Evolutionary conservation across 192 early-diverging fungal species (phyloP).

Genomic region (Backusella psychrophila): DNA sequence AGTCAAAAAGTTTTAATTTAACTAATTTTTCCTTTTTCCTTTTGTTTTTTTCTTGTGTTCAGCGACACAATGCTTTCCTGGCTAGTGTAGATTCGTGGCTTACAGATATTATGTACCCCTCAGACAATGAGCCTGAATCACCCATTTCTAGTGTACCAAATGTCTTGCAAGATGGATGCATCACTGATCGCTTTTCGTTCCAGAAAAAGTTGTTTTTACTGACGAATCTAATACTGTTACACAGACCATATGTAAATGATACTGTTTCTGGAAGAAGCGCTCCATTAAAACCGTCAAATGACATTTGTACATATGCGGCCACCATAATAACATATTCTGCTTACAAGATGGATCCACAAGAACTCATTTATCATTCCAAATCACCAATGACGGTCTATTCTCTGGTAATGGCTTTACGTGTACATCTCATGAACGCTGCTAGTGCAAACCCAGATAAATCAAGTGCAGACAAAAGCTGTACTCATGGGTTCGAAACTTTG

Average conservation of each 20-base stretch:
- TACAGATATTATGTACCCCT: slow-evolving; percentile 3
- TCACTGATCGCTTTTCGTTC: slow-evolving; percentile 27
- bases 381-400: slow-evolving; percentile 47
- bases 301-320: slow-evolving; percentile 47
- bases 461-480: background rate
- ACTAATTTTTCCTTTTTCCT: background rate
- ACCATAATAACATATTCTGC: slow-evolving; percentile 42
- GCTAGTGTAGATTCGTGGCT: slow-evolving; percentile 28
- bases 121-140: slow-evolving; percentile 4
- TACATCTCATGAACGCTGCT: slow-evolving; percentile 31
- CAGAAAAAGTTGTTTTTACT: slow-evolving; percentile 31
- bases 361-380: slow-evolving; percentile 40
- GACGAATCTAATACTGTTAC: slow-evolving; percentile 43
- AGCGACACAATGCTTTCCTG: slow-evolving; percentile 20
- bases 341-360: slow-evolving; percentile 24
- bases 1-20: background rate
- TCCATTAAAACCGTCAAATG: slow-evolving; percentile 23
- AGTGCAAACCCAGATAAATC: background rate
- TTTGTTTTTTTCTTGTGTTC: background rate
- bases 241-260: slow-evolving; percentile 50
- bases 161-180: background rate
- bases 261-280: slow-evolving; percentile 27
- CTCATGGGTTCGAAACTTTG: background rate
- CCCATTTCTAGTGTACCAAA: slow-evolving; percentile 8
- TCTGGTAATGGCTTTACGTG: slow-evolving; percentile 43